Percentiles rank a stretch among this genome's conserved stretches.
These are phyloP conservation scores for Blastobotrys buckinghamii DNA, from an alignment of 1,139 yeast species.

Conservation along the genomic window DNA sequence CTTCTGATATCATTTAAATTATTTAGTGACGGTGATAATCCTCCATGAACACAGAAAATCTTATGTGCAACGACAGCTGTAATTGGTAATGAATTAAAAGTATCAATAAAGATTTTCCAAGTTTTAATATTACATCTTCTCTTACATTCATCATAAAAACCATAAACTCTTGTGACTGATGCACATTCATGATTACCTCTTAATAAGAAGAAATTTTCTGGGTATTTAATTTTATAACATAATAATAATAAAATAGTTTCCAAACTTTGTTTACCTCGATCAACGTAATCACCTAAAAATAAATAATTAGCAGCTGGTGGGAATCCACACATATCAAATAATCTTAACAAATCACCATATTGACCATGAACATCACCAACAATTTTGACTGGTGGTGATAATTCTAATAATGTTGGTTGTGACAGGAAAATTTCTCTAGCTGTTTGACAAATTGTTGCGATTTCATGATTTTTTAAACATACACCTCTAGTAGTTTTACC, in stretches of 20 bases:
- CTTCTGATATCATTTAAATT: conserved; percentile 88
- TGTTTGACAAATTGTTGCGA: conserved; percentile 74
- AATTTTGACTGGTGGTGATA: conserved; percentile 92
- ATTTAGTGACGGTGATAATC: conserved; percentile 84
- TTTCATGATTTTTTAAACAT: conserved; percentile 82
- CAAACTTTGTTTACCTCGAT: conserved; percentile 89
- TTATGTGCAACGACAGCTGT: conserved; percentile 96
- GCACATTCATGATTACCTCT: conserved; percentile 98
- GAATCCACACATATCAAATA: conserved; percentile 93
- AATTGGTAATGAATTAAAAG: conserved; percentile 88
- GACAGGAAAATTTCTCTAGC: conserved; percentile 84
- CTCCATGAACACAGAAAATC: conserved; percentile 97
- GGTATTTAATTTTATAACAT: conserved; percentile 92
- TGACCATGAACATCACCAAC: conserved; percentile 99
- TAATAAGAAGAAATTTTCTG: conserved; percentile 86
- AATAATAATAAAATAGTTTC: conserved; percentile 82
- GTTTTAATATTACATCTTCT: conserved; percentile 87
- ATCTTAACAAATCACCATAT: conserved; percentile 81
- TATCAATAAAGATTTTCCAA: conserved; percentile 90
- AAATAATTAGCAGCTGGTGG: conserved; percentile 95
- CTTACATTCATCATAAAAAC: conserved; percentile 96
- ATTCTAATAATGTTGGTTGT: conserved; percentile 83
- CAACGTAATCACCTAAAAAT: conserved; percentile 93
- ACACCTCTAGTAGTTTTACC: conserved; percentile 89
- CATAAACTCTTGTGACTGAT: conserved; percentile 89